Base-by-base conservation (phyloP, 306 rosid genomes). In the Lupinus albus region DNA sequence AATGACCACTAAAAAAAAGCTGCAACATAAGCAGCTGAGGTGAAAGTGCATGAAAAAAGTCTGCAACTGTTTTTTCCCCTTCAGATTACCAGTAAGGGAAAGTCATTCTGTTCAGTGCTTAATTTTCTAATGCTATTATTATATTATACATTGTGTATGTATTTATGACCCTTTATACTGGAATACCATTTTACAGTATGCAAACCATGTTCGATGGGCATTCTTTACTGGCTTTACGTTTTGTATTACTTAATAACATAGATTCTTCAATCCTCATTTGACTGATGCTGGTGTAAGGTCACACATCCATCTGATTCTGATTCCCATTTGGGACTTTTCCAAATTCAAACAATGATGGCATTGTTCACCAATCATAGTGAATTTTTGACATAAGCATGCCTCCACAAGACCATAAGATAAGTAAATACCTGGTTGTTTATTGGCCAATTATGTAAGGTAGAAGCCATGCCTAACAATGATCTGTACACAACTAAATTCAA, bases 61-160 rank as follows among this genome's bases (percentile, higher is more conserved):
- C 38, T 51, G 74, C 77, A 55, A 32, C 49, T 69, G 46, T 28
- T 52, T 76, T 54, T 16, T 49, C 12, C n/a, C n/a, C n/a, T n/a
- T 54, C 41, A 17, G 53, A 39, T 57, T 52, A 25, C 30, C 30
- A 25, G n/a, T n/a, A n/a, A n/a, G n/a, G n/a, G n/a, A n/a, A n/a
- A n/a, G n/a, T n/a, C n/a, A n/a, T n/a, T n/a, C n/a, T n/a, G n/a
- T n/a, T n/a, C n/a, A n/a, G 71, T 73, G 64, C 41, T 61, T 67
- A 53, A 49, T 39, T 66, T 64, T 65, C 59, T 59, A 53, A 70
- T 60, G 71, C 73, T 42, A 59, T 77, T 61, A 35, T 64, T 47
- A 69, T 52, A 59, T 5, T 61, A 52, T 75, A 65, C 67, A 45
- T 21, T 76, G 14, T 81, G 79, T 73, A 81, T 68, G 71, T 74